phyloP scores from a whole-genome alignment of 331 rosid species.

The Saraca asoca region DNA sequence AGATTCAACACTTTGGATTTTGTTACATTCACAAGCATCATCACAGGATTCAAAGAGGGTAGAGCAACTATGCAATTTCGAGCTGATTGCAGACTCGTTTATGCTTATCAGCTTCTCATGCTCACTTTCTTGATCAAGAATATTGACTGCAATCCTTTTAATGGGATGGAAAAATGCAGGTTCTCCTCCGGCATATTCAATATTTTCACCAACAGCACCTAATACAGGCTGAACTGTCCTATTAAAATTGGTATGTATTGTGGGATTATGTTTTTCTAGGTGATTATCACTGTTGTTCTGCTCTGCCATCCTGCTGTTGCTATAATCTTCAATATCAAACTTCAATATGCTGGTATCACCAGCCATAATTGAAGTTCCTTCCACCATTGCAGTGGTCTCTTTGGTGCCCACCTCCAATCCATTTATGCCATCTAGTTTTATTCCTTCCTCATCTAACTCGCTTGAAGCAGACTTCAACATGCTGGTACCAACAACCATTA shows the following conservation, averaged over 20 bases:
- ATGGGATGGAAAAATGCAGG: constrained; percentile 2
- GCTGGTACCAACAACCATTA: constrained; percentile 11
- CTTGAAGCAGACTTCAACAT: not conserved
- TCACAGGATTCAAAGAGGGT: constrained; percentile 33
- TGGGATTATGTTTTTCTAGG: constrained; percentile 24
- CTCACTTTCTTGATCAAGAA: constrained; percentile 19
- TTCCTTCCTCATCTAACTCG: no score
- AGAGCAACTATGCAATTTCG: constrained; percentile 30
- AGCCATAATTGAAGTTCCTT: constrained; percentile 25
- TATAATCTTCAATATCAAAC: constrained; percentile 22
- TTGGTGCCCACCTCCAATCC: constrained; percentile 7
- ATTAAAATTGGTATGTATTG: constrained; percentile 8
- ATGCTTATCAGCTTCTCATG: constrained; percentile 35
- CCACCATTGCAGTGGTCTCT: constrained; percentile 17
- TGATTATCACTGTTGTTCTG: not conserved
- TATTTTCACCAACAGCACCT: constrained; percentile 29
- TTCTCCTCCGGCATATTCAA: constrained; percentile 35
- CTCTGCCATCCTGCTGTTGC: not conserved
- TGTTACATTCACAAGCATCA: constrained; percentile 33
- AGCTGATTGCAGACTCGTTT: constrained; percentile 16
- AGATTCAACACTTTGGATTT: constrained; percentile 32
- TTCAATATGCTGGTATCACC: constrained; percentile 8
- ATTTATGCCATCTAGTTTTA: no score
- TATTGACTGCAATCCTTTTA: constrained; percentile 30
- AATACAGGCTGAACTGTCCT: constrained; percentile 15